Conservation (phyloP, 2,329 filamentous ascomycete genomes). For the Madurella mycetomatis region DNA sequence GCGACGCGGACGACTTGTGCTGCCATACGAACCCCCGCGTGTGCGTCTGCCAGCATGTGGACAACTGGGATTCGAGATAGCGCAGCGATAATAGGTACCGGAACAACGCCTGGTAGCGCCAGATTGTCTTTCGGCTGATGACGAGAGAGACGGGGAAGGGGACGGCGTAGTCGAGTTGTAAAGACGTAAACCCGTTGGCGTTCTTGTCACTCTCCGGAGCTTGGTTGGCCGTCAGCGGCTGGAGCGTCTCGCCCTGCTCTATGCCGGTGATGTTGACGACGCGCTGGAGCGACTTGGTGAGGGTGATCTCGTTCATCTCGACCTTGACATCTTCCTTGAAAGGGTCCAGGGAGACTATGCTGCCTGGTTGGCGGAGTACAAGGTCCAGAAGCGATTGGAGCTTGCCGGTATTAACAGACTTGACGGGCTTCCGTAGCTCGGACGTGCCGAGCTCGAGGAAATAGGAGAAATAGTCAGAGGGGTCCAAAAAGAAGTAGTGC, state of each 20-base stretch:
- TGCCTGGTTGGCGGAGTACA: conserved; percentile 92
- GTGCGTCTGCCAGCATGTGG: conserved; percentile 85
- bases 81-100: conserved; percentile 87
- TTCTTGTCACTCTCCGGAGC: conserved; percentile 77
- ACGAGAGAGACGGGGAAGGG: conserved; percentile 95
- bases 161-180: conserved; percentile 90
- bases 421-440: conserved; percentile 85
- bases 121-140: conserved; percentile 93
- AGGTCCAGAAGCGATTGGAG: conserved; percentile 93
- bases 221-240: conserved; percentile 60
- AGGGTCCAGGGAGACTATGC: conserved; percentile 85
- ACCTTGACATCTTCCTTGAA: conserved; percentile 99
- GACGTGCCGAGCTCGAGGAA: conserved; percentile 89
- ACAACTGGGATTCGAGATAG: conserved; percentile 82
- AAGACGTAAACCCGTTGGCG: conserved; percentile 82
- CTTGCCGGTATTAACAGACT: conserved; percentile 85
- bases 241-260: conserved; percentile 80
- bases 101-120: conserved; percentile 93
- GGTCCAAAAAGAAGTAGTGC: conserved; percentile 98
- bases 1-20: conserved; percentile 63
- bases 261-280: conserved; percentile 96
- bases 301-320: conserved; percentile 89
- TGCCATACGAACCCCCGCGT: conserved; percentile 77
- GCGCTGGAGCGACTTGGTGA: conserved; percentile 90
- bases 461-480: conserved; percentile 96